A percentile compares a stretch with the other conserved stretches of the same genome.
These are phyloP conservation scores for Neurospora sp. DNA, from an alignment of 495 filamentous ascomycete species.

Conservation along the genomic window DNA sequence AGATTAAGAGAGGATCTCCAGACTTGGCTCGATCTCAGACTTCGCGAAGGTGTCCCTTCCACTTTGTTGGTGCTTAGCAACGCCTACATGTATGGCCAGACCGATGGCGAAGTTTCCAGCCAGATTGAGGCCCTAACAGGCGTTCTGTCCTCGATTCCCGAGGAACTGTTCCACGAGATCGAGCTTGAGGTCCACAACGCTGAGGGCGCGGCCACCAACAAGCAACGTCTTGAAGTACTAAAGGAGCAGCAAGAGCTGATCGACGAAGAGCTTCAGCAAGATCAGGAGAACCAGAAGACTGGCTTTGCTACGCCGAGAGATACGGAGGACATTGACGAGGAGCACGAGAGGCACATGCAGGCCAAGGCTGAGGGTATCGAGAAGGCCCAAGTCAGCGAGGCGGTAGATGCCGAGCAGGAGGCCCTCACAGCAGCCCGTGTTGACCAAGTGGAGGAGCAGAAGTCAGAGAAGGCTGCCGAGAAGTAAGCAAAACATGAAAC, in stretches of 20 bases:
- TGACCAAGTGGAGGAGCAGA: slow-evolving; percentile 15
- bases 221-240: slow-evolving; percentile 96
- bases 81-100: slow-evolving; percentile 93
- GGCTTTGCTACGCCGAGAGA: slow-evolving; percentile 66
- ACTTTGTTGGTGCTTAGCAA: slow-evolving; percentile 94
- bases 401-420: slow-evolving; percentile 34
- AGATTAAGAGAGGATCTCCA: slow-evolving; percentile 83
- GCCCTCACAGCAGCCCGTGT: slow-evolving; percentile 10
- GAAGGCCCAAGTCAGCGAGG: slow-evolving; percentile 32
- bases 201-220: slow-evolving; percentile 96
- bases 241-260: slow-evolving; percentile 99
- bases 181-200: slow-evolving; percentile 96
- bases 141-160: slow-evolving; percentile 87
- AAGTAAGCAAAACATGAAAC: not conserved
- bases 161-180: slow-evolving; percentile 98
- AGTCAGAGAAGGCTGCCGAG: slow-evolving; percentile 1
- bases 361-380: slow-evolving; percentile 28
- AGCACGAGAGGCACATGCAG: slow-evolving; percentile 36
- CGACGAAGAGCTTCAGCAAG: slow-evolving; percentile 90
- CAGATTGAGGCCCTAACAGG: slow-evolving; percentile 91
- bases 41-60: slow-evolving; percentile 87
- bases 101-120: slow-evolving; percentile 66
- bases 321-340: slow-evolving; percentile 73
- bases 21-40: slow-evolving; percentile 87
- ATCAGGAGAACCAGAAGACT: slow-evolving; percentile 56